Evolutionary conservation across 441 rosid genomes (phyloP), one percentile per base, ranked within the genome.

Genomic region (Hypseocharis bilobata): DNA sequence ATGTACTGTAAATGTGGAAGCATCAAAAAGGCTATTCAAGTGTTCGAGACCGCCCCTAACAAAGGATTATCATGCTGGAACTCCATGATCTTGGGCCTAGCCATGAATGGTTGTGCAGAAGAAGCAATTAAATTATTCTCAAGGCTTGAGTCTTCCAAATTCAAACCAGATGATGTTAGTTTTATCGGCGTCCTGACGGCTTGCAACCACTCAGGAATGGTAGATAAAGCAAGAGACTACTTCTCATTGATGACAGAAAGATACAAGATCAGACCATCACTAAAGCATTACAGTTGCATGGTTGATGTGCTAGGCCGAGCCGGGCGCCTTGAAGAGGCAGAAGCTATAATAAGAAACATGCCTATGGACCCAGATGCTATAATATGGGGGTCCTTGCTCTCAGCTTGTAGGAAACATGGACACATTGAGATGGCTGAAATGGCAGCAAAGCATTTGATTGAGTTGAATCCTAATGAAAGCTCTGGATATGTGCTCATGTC

Each of bases 1-100:
- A 85, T 87, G 96, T 87, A 82, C 55, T 84, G 90, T 70, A 86
- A 82, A 76, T 85, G 88, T 44, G 98, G 96, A 32, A 69, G 81
- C 51, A 64, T 83, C 26, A 69, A 73, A 29, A 76, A 77, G 69
- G 90, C 88, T 61, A 60, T 80, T 19, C 70, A 44, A 63, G 86
- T 84, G 64, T 87, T 88, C 66, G 67, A 36, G 59, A 52, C 27
- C 11, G 75, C 70, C 32, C 60, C 70, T 5, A 64, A 65, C 45
- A 85, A 69, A 70, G 86, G 73, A 36, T 68, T 88, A 51, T 81
- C 92, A 0, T 87, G 96, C 72, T 86, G 85, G 87, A 86, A 84
- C 64, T 80, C 88, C 60, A 80, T 84, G 85, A 83, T 86, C 74
- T 70, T 81, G 60, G 87, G 91, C 62, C 66, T 84, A 59, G 84